Conservation (phyloP, 225 moss, liverwort and hornwort genomes). For the Lunularia cruciata region DNA sequence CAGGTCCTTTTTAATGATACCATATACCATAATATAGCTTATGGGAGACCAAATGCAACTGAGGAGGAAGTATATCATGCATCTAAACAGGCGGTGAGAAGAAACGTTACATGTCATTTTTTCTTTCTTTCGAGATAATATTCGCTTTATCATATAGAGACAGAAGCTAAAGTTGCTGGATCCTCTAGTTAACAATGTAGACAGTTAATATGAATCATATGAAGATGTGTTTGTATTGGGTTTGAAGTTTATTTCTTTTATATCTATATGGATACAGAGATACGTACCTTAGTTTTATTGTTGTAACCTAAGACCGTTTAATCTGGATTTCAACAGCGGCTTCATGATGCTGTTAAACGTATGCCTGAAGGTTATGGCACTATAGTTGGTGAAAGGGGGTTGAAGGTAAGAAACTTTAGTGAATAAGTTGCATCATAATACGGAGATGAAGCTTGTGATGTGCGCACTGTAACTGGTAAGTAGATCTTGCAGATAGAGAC, state of each 20-base stretch:
- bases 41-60: slow-evolving; percentile 85
- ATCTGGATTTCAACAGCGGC: slow-evolving; percentile 78
- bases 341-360: slow-evolving; percentile 87
- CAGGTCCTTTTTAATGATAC: slow-evolving; percentile 97
- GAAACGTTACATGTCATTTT: not conserved
- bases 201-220: too few species aligned
- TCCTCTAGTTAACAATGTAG: too few species aligned
- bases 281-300: too few species aligned
- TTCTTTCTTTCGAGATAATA: not conserved
- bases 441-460: too few species aligned
- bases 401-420: slow-evolving; percentile 54
- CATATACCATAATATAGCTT: slow-evolving; percentile 81
- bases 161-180: too few species aligned
- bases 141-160: too few species aligned
- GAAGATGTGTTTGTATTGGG: too few species aligned
- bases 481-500: not conserved
- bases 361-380: slow-evolving; percentile 95
- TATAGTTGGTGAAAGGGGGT: slow-evolving; percentile 88
- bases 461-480: too few species aligned
- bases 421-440: not conserved
- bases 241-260: too few species aligned
- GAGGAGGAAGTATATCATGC: slow-evolving; percentile 93
- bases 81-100: slow-evolving; percentile 73
- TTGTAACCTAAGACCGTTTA: too few species aligned
- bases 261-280: too few species aligned